phyloP scores from a whole-genome alignment of 2,329 filamentous ascomycete species.

The Phaeosphaeria sp. region DNA sequence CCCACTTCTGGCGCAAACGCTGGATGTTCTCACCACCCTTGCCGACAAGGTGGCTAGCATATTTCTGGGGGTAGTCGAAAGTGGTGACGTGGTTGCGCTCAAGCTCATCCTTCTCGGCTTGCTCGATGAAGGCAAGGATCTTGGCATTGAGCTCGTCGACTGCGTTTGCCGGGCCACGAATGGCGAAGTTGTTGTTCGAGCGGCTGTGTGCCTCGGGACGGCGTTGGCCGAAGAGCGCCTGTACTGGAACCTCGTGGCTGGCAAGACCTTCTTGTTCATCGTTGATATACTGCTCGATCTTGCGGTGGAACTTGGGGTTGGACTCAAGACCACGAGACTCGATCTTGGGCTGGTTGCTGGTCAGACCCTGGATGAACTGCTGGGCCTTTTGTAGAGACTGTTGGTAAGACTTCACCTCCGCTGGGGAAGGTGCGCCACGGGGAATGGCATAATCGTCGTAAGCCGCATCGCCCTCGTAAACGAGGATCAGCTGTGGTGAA shows the following conservation, averaged over 20 bases:
- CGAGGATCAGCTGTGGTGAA: constrained; percentile 70
- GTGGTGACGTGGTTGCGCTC: constrained; percentile 85
- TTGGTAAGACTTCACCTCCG: constrained; percentile 64
- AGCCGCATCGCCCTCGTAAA: constrained; percentile 72
- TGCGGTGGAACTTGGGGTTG: constrained; percentile 67
- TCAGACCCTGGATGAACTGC: constrained; percentile 60
- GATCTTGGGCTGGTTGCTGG: constrained; percentile 63
- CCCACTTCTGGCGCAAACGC: constrained; percentile 71
- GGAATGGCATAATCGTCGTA: constrained; percentile 61
- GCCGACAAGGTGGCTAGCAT: constrained; percentile 81
- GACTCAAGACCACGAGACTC: constrained; percentile 61
- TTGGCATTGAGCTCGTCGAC: constrained; percentile 76
- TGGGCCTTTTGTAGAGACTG: constrained; percentile 65
- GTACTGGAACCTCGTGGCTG: constrained; percentile 62
- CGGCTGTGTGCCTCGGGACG: constrained; percentile 60
- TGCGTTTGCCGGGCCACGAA: constrained; percentile 76
- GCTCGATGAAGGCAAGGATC: constrained; percentile 78
- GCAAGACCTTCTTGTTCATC: constrained; percentile 60
- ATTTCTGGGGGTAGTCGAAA: constrained; percentile 96
- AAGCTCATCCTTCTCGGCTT: constrained; percentile 91
- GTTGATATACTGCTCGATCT: constrained; percentile 65
- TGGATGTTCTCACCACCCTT: constrained; percentile 72
- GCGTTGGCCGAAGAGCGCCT: constrained; percentile 58
- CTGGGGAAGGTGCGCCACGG: constrained; percentile 60
- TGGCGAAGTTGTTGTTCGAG: constrained; percentile 63